Percentiles rank a stretch among this genome's conserved stretches.
phyloP scores from a whole-genome alignment of 192 early-diverging fungal species.

The Chytriomyces sp. region DNA sequence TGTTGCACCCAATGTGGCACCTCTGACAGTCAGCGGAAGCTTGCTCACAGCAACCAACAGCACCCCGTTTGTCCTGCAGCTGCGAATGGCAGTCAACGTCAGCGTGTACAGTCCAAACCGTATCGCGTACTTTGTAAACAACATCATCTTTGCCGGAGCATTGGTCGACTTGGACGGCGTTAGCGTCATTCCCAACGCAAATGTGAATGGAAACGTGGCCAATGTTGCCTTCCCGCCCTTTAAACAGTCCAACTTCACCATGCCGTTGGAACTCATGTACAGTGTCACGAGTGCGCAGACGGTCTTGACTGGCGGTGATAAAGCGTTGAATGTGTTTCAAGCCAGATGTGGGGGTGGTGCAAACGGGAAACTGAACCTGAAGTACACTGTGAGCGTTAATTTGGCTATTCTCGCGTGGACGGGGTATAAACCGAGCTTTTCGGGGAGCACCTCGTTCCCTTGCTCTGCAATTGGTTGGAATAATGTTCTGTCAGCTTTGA shows the following conservation, averaged over 20 bases:
- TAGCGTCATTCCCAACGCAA: background rate
- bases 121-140: background rate
- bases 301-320: background rate
- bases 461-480: background rate
- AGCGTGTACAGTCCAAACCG: conserved; percentile 3
- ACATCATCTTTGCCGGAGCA: conserved; percentile 5
- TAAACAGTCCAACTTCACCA: background rate
- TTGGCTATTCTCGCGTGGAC: conserved; percentile 8
- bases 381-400: conserved; percentile 19
- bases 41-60: background rate
- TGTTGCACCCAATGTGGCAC: background rate
- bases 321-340: background rate
- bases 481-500: too few species aligned
- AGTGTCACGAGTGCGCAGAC: background rate
- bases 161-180: background rate
- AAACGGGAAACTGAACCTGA: background rate
- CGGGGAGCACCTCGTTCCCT: background rate
- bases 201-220: background rate
- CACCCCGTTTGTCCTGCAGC: conserved; percentile 2
- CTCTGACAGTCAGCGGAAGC: background rate
- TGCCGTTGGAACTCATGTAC: conserved; percentile 17
- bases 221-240: background rate
- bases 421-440: conserved; percentile 17
- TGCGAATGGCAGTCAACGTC: conserved; percentile 8
- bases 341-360: background rate